These are phyloP conservation scores for Elsinoe arachidis DNA, from an alignment of 2,329 filamentous ascomycete species.

Conservation along the genomic window DNA sequence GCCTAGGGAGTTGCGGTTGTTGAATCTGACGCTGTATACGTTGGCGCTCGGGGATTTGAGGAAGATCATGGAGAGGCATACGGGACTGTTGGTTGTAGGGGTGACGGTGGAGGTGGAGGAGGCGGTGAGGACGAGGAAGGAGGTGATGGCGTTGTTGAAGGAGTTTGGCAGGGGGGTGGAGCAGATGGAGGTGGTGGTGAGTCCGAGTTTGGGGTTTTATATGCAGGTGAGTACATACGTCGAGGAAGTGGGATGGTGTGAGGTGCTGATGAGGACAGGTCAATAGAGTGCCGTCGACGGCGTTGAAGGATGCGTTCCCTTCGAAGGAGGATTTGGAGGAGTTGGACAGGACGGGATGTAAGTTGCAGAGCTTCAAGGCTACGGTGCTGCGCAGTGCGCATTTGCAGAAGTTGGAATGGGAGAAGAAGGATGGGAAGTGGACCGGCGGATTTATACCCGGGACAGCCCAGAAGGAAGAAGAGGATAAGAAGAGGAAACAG, in stretches of 20 bases:
- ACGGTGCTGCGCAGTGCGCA: conserved; percentile 29
- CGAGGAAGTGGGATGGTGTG: background rate
- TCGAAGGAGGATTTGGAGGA: conserved; percentile 27
- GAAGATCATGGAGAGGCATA: conserved; percentile 29
- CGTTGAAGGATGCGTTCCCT: conserved; percentile 27
- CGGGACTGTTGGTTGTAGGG: conserved; percentile 32
- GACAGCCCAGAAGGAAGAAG: conserved; percentile 4
- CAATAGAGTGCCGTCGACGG: conserved; percentile 23
- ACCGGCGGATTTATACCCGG: conserved; percentile 20
- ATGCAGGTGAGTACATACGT: conserved; percentile 27
- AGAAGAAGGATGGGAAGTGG: conserved; percentile 26
- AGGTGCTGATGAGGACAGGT: conserved; percentile 17
- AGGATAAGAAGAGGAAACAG: conserved; percentile 3
- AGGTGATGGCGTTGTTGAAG: conserved; percentile 26
- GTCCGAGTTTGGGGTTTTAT: conserved; percentile 30
- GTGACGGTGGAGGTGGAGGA: conserved; percentile 31
- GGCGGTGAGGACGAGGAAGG: conserved; percentile 28
- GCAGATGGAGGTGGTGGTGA: conserved; percentile 33
- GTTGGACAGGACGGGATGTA: conserved; percentile 27
- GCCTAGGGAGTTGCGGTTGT: conserved; percentile 28
- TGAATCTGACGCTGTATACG: conserved; percentile 37
- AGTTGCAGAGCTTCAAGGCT: conserved; percentile 30
- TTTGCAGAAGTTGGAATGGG: conserved; percentile 29
- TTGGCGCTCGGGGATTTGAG: conserved; percentile 28
- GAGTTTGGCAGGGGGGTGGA: conserved; percentile 26